Base-by-base conservation (phyloP, 306 rosid genomes). In the Coriaria nepalensis region DNA sequence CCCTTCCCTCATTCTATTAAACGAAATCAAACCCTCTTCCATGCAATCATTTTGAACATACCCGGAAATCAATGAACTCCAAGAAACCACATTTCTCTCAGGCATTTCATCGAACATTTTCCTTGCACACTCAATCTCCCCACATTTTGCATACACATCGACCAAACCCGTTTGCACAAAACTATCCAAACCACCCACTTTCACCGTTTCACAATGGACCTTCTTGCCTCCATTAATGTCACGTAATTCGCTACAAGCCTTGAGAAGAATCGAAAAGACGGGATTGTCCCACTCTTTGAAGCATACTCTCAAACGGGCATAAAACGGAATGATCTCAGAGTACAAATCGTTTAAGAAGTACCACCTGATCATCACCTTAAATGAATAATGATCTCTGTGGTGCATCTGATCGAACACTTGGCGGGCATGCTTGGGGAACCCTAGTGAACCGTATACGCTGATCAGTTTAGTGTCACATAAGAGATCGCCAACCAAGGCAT, bases 21-120 rank as follows among this genome's bases (percentile, higher is more conserved):
- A 85, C 57, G 78, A 45, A 8, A 45, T 43, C 67, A 85, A 35
- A 8, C 78, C 84, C 50, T 80, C 83, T 20, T 39, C 49, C 4
- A 70, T 63, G 46, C 87, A 80, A 10, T 71, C 87, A 55, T 78
- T 84, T 38, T 80, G 83, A 43, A 80, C 84, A 52, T 80, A 80
- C 12, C 87, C 95, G 4, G 61, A 74, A 38, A 80, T 84, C 92
- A 84, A 73, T 9, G 93, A 72, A 57, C 79, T 84, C 83, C 92
- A 84, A 6, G 84, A 75, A 20, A 84, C 82, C 52, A 84, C 84
- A 47, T 59, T 60, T 37, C 72, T 58, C 2, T 68, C 74, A 11
- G 59, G 33, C 15, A 80, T 68, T 51, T 69, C 79, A 8, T 83
- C 80, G 40, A 83, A 83, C 51, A 78, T 66, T 3, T 14, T 44